Evolutionary conservation across 495 filamentous ascomycete species (phyloP).

Genomic region (Aspergillus coremiiformis): DNA sequence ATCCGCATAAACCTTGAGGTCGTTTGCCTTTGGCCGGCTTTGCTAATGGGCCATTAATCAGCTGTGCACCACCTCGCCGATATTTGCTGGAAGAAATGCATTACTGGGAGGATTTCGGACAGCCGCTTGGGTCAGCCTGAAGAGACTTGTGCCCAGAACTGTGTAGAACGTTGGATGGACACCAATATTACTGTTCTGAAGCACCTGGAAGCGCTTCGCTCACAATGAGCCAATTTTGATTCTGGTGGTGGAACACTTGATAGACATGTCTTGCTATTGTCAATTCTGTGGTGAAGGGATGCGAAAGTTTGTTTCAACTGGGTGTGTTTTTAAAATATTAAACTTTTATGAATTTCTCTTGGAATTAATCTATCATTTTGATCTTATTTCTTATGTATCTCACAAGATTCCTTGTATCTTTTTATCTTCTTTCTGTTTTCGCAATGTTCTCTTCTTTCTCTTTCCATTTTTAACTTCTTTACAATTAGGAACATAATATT

Average conservation of each 20-base stretch:
- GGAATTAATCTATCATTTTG: too few relatives aligned
- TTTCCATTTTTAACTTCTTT: too few relatives aligned
- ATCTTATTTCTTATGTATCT: too few relatives aligned
- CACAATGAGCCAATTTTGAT: slow-evolving; percentile 20
- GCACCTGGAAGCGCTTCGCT: slow-evolving; percentile 64
- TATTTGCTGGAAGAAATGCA: slow-evolving; percentile 90
- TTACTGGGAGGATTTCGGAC: slow-evolving; percentile 56
- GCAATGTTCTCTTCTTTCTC: too few relatives aligned
- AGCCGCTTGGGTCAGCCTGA: slow-evolving; percentile 65
- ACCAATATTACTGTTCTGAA: slow-evolving; percentile 70
- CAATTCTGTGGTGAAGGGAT: not conserved
- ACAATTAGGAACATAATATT: too few relatives aligned
- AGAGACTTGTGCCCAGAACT: slow-evolving; percentile 78
- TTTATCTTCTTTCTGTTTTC: too few relatives aligned
- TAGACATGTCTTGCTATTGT: not conserved
- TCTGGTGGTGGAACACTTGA: not conserved
- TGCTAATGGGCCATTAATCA: slow-evolving; percentile 23
- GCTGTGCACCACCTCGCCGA: slow-evolving; percentile 79
- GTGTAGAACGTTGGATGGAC: slow-evolving; percentile 90
- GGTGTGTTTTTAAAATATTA: too few relatives aligned
- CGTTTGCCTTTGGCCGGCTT: not conserved
- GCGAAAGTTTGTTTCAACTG: not conserved
- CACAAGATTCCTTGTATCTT: too few relatives aligned
- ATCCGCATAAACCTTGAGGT: not conserved
- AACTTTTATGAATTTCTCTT: too few relatives aligned